phyloP scores from a whole-genome alignment of 2,329 filamentous ascomycete species.

The Curvularia sp. region DNA sequence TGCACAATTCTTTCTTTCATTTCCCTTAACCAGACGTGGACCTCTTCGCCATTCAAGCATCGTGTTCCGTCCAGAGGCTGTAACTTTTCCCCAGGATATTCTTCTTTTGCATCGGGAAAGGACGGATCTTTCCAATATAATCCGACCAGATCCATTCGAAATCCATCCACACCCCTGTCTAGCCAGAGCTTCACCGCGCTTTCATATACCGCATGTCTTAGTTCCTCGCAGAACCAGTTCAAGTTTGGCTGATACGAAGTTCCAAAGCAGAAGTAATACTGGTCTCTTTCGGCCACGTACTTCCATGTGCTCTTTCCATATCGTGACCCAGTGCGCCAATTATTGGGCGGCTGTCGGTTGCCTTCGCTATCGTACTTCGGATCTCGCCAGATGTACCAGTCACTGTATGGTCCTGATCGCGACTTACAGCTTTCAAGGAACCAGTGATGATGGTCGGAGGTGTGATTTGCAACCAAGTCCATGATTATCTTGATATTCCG shows the following conservation, averaged over 20 bases:
- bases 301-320: conserved; percentile 55
- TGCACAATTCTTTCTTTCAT: neutral
- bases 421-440: conserved; percentile 71
- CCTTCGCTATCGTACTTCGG: conserved; percentile 61
- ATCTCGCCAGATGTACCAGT: conserved; percentile 75
- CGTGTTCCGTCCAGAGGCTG: neutral
- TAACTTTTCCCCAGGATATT: conserved; percentile 1
- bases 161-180: neutral
- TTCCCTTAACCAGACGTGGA: neutral
- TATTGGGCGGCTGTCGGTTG: conserved; percentile 65
- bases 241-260: conserved; percentile 57
- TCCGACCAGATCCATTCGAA: conserved; percentile 5
- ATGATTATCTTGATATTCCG: conserved; percentile 74
- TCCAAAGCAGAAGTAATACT: conserved; percentile 58
- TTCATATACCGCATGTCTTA: conserved; percentile 1
- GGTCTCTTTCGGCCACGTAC: conserved; percentile 16
- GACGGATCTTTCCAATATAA: conserved; percentile 5
- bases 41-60: conserved; percentile 2
- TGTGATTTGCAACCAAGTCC: conserved; percentile 81
- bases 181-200: conserved; percentile 4
- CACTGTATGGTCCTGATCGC: conserved; percentile 67
- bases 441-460: conserved; percentile 74
- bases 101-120: conserved; percentile 3
- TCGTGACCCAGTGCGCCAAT: conserved; percentile 51
- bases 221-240: conserved; percentile 50